phyloP scores from a whole-genome alignment of 345 rosid species.

The Rhodamnia argentea region DNA sequence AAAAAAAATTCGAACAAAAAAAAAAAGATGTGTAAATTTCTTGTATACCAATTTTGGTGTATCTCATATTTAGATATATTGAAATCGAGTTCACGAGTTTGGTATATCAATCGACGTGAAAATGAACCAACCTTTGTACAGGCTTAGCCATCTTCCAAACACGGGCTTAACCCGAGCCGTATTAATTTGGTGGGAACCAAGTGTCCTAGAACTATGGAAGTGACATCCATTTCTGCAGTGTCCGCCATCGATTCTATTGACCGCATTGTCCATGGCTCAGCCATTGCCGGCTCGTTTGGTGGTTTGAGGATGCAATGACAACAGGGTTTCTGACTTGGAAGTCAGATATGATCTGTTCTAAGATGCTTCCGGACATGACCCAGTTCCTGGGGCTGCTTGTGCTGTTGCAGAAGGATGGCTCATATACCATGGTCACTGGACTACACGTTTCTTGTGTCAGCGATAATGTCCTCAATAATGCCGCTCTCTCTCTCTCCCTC shows the following conservation, averaged over 20 bases:
- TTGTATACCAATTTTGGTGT: too few relatives aligned
- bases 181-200: not conserved
- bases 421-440: not conserved
- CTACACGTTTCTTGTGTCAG: not conserved
- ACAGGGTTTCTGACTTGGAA: not conserved
- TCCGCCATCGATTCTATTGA: not conserved
- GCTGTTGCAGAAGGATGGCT: not conserved
- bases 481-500: not conserved
- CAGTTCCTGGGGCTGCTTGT: not conserved
- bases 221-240: not conserved
- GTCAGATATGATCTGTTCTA: not conserved
- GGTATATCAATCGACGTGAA: fast-evolving
- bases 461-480: not conserved
- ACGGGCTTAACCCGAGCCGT: too few relatives aligned
- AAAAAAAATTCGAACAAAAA: too few relatives aligned
- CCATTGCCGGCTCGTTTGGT: not conserved
- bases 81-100: not conserved
- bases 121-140: not conserved
- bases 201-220: not conserved
- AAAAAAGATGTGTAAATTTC: too few relatives aligned
- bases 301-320: not conserved
- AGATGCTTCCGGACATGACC: not conserved
- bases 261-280: too few relatives aligned
- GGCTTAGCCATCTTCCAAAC: fast-evolving
- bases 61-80: too few relatives aligned